Evolutionary conservation across 768 basidiomycete genomes (phyloP), one percentile per base, ranked within the genome.

Genomic region (Pisolithus marmoratus): DNA sequence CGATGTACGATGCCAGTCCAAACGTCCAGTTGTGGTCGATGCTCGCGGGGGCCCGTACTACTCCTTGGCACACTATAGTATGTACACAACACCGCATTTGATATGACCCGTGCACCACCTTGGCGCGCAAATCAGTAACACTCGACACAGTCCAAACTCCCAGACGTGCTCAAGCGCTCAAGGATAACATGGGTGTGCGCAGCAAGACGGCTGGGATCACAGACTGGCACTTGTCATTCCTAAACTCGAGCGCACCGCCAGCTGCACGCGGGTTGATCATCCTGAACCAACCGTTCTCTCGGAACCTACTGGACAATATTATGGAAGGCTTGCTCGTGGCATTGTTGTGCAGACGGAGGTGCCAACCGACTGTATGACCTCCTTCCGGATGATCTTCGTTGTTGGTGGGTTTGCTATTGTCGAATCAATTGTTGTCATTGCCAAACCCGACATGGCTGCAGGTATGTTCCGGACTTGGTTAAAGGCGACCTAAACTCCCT

Each of bases 401-500:
- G 64, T 63, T 47, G 49, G 62, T 43, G 36, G 9, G 34, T 5
- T 27, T 41, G 24, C 8, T n/a, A 43, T 19, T 4, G 42, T 46
- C 29, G 7, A 31, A 41, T 22, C 56, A 42, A 44, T 44, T 2
- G 23, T 23, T 19, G 45, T 22, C 8, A 48, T 46, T 48, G 19
- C 57, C 42, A 42, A 31, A 50, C 48, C 9, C 0, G 23, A 14
- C 17, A 15, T 14, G 34, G 5, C 23, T 38, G 8, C 51, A 91
- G 89, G 17, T 92, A 79, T 63, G 63, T 85, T 5, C 96, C 96
- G 0, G 79, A 94, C 64, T 66, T 95, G 20, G 86, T 99, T 62
- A 94, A 90, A 67, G 96, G 95, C 24, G 96, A 99, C 67, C 68
- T 98, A 26, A 96, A 98, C 65, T 97, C 94, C 8, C 62, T 96